Evolutionary conservation across 371 early-diverging fungal genomes (phyloP).

Genomic region (Mucor plumbeus): DNA sequence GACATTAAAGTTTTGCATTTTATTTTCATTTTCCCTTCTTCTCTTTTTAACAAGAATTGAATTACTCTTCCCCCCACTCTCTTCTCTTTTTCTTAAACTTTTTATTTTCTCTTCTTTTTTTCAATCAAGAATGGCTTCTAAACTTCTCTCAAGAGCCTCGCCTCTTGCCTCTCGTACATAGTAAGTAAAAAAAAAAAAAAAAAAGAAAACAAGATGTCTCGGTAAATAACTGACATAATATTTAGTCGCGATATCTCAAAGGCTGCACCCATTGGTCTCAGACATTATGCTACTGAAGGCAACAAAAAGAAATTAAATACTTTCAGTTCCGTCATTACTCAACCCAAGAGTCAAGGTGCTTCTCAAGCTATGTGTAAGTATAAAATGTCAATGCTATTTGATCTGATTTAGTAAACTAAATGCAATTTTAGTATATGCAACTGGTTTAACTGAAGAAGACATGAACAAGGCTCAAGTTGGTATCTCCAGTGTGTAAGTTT

Average conservation of each 20-base stretch:
- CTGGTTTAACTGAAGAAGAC: conserved; percentile 80
- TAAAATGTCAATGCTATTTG: background rate
- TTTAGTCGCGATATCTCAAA: conserved; percentile 29
- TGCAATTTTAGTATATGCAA: conserved; percentile 78
- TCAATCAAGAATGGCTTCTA: conserved; percentile 41
- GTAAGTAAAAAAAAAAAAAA: conserved; percentile 27
- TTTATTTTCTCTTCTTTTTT: background rate
- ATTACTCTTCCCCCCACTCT: conserved; percentile 14
- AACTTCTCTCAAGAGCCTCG: conserved; percentile 37
- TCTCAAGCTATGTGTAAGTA: conserved; percentile 95
- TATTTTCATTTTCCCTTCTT: conserved; percentile 13
- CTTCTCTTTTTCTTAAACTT: conserved; percentile 4
- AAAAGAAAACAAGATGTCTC: background rate
- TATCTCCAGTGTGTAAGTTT: conserved; percentile 86
- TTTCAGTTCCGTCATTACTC: conserved; percentile 86
- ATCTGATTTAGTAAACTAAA: background rate
- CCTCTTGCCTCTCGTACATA: conserved; percentile 29
- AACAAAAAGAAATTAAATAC: conserved; percentile 65
- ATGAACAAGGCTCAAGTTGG: conserved; percentile 90
- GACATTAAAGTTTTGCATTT: conserved; percentile 6
- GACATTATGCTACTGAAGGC: conserved; percentile 49
- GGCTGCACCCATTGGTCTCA: conserved; percentile 36
- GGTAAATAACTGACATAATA: background rate
- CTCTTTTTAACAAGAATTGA: conserved; percentile 1
- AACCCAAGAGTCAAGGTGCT: conserved; percentile 93